phyloP scores from a whole-genome alignment of 352 stramenopile genomes.

The Pythium sp. region DNA sequence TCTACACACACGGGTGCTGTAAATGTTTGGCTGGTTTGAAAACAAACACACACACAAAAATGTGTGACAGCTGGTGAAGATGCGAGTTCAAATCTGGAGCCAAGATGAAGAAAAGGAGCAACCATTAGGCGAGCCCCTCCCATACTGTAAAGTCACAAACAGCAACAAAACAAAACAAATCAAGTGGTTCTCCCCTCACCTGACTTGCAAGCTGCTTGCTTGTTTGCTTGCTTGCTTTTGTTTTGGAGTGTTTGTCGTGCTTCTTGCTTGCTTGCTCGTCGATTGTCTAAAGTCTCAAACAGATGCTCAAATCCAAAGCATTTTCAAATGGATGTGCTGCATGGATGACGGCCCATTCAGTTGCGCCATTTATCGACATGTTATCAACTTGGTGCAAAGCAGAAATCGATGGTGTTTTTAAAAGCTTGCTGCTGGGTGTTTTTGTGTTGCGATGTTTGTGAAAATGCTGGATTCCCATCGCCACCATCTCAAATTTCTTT shows the following conservation, averaged over 20 bases:
- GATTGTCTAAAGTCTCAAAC: slow-evolving; percentile 6
- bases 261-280: not conserved
- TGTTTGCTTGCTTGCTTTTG: no score
- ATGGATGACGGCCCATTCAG: not conserved
- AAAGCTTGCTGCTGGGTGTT: not conserved
- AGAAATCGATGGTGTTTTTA: not conserved
- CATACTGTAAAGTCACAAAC: not conserved
- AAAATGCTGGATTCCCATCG: not conserved
- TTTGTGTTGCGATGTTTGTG: not conserved
- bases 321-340: no score
- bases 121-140: not conserved
- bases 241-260: not conserved
- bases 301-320: not conserved
- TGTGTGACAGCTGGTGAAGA: slow-evolving; percentile 2
- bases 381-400: not conserved
- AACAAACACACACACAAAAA: not conserved
- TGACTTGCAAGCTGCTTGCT: not conserved
- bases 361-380: not conserved
- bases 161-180: slow-evolving; percentile 1
- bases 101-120: not conserved
- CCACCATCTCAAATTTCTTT: not conserved
- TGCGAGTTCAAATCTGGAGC: not conserved
- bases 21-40: not conserved
- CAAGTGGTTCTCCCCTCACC: slow-evolving; percentile 7
- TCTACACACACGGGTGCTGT: no score